Percentiles rank a stretch among this genome's conserved stretches.
phyloP scores from a whole-genome alignment of 129 eudicot genomes.

The Saussurea involucrata region DNA sequence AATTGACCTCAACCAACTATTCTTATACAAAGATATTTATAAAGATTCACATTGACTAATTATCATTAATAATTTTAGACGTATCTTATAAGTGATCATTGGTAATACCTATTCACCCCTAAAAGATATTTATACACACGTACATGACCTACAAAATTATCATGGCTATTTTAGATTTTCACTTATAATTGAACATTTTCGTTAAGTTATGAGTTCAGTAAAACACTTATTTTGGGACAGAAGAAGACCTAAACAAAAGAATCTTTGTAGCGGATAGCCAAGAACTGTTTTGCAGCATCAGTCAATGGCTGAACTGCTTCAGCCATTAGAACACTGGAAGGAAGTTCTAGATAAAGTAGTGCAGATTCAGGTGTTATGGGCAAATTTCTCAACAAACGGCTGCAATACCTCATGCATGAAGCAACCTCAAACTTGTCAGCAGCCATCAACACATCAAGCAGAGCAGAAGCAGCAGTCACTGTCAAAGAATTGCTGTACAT shows the following conservation, averaged over 20 bases:
- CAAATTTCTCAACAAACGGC: slow-evolving; percentile 41
- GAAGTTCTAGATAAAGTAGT: slow-evolving; percentile 77
- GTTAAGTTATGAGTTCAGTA: not conserved
- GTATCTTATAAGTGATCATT: not conserved
- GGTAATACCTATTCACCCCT: not conserved
- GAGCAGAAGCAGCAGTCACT: slow-evolving; percentile 45
- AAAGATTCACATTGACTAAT: not conserved
- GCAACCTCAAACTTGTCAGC: slow-evolving; percentile 92
- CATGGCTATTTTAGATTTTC: not conserved
- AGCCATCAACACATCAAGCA: slow-evolving; percentile 76
- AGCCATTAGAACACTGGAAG: slow-evolving; percentile 52
- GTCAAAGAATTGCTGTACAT: slow-evolving; percentile 67
- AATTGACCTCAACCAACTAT: too few relatives aligned
- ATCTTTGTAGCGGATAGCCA: slow-evolving; percentile 63
- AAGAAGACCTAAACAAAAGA: not conserved
- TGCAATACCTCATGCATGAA: slow-evolving; percentile 86
- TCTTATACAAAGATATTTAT: too few relatives aligned
- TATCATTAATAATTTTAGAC: not conserved
- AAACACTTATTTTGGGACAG: not conserved
- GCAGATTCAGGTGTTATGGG: slow-evolving; percentile 86
- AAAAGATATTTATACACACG: not conserved
- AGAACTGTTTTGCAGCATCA: slow-evolving; percentile 67
- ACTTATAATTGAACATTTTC: not conserved
- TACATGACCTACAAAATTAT: not conserved
- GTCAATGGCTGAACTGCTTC: slow-evolving; percentile 74